Evolutionary conservation across 306 rosid genomes (phyloP).

Genomic region (Sindora glabra): DNA sequence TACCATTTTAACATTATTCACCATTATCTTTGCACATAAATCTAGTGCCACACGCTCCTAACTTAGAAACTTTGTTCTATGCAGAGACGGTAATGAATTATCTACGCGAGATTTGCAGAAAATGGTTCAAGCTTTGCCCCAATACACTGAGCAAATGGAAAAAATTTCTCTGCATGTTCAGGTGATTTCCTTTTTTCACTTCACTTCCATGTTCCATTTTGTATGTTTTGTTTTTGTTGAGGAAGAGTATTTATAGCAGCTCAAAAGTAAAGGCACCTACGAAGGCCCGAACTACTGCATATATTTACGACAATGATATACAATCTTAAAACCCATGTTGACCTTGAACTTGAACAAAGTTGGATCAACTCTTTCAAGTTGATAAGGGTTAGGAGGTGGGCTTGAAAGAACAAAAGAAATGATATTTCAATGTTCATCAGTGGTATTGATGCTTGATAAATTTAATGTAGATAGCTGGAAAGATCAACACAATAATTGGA

Average conservation of each 20-base stretch:
- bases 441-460: conserved; percentile 24
- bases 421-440: conserved; percentile 9
- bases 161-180: conserved; percentile 94
- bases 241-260: conserved; percentile 2
- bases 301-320: not conserved
- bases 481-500: conserved; percentile 70
- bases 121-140: conserved; percentile 98
- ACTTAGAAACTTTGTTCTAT: conserved; percentile 19
- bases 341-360: not conserved
- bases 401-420: not conserved
- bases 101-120: conserved; percentile 92
- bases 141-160: conserved; percentile 88
- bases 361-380: not conserved
- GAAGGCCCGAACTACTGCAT: not conserved
- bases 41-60: not conserved
- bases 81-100: conserved; percentile 78
- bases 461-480: conserved; percentile 70
- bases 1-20: not conserved
- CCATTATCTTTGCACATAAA: not conserved
- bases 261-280: not conserved
- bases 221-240: not conserved
- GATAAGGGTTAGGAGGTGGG: not conserved
- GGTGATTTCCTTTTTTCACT: conserved; percentile 50
- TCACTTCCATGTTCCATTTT: not conserved
- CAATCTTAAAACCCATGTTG: not conserved